Evolutionary conservation across 192 early-diverging fungal genomes (phyloP).

Genomic region (Radiomyces spectabilis): DNA sequence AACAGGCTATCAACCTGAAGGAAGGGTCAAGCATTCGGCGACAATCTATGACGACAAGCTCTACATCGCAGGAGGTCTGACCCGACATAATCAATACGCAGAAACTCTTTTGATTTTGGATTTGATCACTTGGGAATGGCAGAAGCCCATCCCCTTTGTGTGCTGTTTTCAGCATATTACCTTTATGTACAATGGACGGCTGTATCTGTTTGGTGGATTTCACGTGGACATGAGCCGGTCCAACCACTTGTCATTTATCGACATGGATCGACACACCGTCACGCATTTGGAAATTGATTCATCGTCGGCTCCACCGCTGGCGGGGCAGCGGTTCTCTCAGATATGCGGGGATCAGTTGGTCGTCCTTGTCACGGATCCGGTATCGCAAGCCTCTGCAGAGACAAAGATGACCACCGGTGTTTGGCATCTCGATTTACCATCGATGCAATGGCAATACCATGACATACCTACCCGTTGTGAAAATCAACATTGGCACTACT

Average conservation of each 20-base stretch:
- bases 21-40: conserved; percentile 51
- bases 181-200: conserved; percentile 42
- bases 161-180: conserved; percentile 45
- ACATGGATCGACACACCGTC: conserved; percentile 31
- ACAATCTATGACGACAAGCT: conserved; percentile 54
- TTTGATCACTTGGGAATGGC: conserved; percentile 52
- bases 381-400: too few relatives aligned
- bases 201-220: conserved; percentile 56
- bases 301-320: conserved; percentile 39
- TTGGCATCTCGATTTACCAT: conserved; percentile 51
- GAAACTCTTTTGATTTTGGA: conserved; percentile 40
- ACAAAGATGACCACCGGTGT: conserved; percentile 43
- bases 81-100: conserved; percentile 2
- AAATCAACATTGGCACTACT: conserved; percentile 47
- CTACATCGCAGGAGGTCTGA: conserved; percentile 53
- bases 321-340: conserved; percentile 57
- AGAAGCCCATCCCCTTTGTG: conserved; percentile 44
- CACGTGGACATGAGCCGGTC: conserved; percentile 49
- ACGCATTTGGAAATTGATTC: conserved; percentile 42
- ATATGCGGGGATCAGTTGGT: conserved; percentile 52
- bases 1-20: conserved; percentile 37
- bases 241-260: conserved; percentile 45
- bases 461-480: too few relatives aligned
- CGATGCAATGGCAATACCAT: conserved; percentile 46
- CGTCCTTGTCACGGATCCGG: conserved; percentile 39